Percentiles rank a stretch among this genome's conserved stretches.
Evolutionary conservation across 306 rosid species (phyloP).

Genomic region (Parietaria judaica): DNA sequence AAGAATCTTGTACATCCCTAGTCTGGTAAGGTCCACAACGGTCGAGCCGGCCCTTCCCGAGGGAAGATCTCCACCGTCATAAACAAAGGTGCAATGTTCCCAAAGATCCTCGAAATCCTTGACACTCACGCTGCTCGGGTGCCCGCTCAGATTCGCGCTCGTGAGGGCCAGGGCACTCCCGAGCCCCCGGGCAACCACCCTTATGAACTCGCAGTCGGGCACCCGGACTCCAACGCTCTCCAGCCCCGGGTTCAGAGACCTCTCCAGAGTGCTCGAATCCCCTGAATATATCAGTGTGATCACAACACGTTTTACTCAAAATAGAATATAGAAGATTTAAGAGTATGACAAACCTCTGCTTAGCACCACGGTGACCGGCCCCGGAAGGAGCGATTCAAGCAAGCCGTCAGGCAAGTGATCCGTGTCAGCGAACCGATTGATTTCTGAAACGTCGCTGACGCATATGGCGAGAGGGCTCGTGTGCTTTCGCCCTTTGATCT

Average conservation of each 20-base stretch:
- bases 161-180: conserved; percentile 86
- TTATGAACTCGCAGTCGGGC: conserved; percentile 75
- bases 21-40: conserved; percentile 64
- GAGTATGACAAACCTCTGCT: conserved; percentile 48
- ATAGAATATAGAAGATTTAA: background rate
- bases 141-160: conserved; percentile 91
- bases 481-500: conserved; percentile 70
- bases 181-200: conserved; percentile 56
- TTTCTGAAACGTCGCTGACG: conserved; percentile 63
- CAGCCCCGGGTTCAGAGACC: conserved; percentile 79
- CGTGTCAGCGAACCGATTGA: conserved; percentile 53
- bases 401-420: conserved; percentile 66
- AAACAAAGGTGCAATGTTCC: conserved; percentile 76
- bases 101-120: conserved; percentile 73
- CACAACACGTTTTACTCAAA: background rate
- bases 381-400: conserved; percentile 80
- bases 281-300: conserved; percentile 42
- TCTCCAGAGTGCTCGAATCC: conserved; percentile 73
- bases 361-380: conserved; percentile 83
- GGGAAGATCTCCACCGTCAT: conserved; percentile 78
- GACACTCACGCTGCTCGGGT: conserved; percentile 68
- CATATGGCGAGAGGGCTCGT: conserved; percentile 83
- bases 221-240: conserved; percentile 85
- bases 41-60: conserved; percentile 87
- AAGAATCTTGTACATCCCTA: conserved; percentile 62